phyloP scores from a whole-genome alignment of 140 eudicot genomes.

The Erigeron philadelphicus region DNA sequence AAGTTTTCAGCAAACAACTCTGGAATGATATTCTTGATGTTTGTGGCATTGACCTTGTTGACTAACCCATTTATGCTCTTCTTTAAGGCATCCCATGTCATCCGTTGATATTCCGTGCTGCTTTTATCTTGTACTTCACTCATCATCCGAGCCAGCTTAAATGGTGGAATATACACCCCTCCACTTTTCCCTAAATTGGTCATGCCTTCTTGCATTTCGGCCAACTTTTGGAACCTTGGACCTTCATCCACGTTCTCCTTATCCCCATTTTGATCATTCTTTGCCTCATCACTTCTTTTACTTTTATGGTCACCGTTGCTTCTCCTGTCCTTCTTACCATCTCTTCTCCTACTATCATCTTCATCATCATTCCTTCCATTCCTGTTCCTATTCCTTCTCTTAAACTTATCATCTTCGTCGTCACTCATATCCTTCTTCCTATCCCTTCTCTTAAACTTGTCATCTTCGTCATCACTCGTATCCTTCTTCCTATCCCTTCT shows the following conservation, averaged over 20 bases:
- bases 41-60: slow-evolving; percentile 80
- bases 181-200: slow-evolving; percentile 75
- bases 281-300: slow-evolving; percentile 19
- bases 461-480: slow-evolving; percentile 27
- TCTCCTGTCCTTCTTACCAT: slow-evolving; percentile 24
- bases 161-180: slow-evolving; percentile 93
- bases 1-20: slow-evolving; percentile 86
- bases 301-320: slow-evolving; percentile 27
- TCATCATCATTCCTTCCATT: slow-evolving; percentile 11
- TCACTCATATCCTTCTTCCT: slow-evolving; percentile 10
- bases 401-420: slow-evolving; percentile 14
- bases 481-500: slow-evolving; percentile 27
- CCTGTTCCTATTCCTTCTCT: background rate
- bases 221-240: slow-evolving; percentile 34
- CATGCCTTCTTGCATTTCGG: slow-evolving; percentile 34
- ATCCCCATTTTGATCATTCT: slow-evolving; percentile 23
- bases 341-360: slow-evolving; percentile 3
- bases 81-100: slow-evolving; percentile 93
- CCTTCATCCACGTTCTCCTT: slow-evolving; percentile 28
- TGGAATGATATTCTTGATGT: slow-evolving; percentile 73
- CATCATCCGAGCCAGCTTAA: slow-evolving; percentile 83
- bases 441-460: slow-evolving; percentile 16
- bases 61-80: slow-evolving; percentile 91
- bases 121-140: slow-evolving; percentile 74
- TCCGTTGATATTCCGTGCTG: slow-evolving; percentile 77